Percentiles rank a stretch among this genome's conserved stretches.
Conservation (phyloP, 106 monocot genomes). For the Narthecium ossifragum region DNA sequence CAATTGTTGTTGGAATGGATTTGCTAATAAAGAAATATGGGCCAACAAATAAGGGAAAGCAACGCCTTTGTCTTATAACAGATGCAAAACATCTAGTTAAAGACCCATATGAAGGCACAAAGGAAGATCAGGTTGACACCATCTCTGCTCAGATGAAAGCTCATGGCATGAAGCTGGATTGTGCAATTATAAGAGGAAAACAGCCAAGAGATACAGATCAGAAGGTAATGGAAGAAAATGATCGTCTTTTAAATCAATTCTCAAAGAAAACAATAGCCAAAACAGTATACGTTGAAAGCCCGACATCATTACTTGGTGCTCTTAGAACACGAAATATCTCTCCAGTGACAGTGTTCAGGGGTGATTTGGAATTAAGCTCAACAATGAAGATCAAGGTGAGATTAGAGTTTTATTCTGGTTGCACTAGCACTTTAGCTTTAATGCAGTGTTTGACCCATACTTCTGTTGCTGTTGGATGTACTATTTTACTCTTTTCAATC, state of each 20-base stretch:
- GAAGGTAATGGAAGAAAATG: slow-evolving; percentile 63
- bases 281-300: slow-evolving; percentile 41
- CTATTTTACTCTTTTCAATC: no score
- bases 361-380: slow-evolving; percentile 83
- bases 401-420: no score
- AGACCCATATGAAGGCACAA: slow-evolving; percentile 83
- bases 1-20: slow-evolving; percentile 96
- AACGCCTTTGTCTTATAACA: slow-evolving; percentile 77
- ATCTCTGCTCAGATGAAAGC: slow-evolving; percentile 73
- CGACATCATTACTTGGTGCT: slow-evolving; percentile 76
- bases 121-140: slow-evolving; percentile 77
- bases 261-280: slow-evolving; percentile 49
- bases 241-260: slow-evolving; percentile 53
- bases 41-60: slow-evolving; percentile 68
- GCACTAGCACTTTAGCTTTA: no score
- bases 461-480: no score
- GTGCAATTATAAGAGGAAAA: slow-evolving; percentile 49
- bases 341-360: slow-evolving; percentile 88
- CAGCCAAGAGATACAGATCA: slow-evolving; percentile 14
- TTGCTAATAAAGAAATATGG: slow-evolving; percentile 93
- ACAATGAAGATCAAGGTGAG: slow-evolving; percentile 93
- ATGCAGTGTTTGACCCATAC: no score
- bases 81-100: slow-evolving; percentile 61
- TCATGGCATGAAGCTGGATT: slow-evolving; percentile 80
- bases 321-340: slow-evolving; percentile 74